Evolutionary conservation across 306 rosid genomes (phyloP).

Genomic region (Psophocarpus tetragonolobus): DNA sequence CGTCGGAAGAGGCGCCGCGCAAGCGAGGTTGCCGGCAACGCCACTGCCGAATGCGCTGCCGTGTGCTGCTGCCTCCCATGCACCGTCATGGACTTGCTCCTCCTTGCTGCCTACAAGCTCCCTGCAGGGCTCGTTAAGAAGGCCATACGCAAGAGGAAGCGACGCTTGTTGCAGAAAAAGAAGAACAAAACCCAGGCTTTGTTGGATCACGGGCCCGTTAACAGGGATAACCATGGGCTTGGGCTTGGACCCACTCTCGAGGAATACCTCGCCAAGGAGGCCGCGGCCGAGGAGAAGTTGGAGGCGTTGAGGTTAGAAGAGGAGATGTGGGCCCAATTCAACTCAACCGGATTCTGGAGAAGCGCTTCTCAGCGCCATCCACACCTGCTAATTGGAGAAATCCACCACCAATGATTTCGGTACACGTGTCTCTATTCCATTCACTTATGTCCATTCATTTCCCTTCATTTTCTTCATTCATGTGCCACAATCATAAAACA

Average conservation of each 20-base stretch:
- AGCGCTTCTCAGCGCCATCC: constrained; percentile 42
- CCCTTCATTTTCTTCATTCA: no score
- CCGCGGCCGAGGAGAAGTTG: not conserved
- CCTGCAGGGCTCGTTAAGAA: constrained; percentile 63
- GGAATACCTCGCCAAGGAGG: not conserved
- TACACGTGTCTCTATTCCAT: not conserved
- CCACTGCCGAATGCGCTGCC: constrained; percentile 79
- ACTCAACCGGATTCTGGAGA: constrained; percentile 72
- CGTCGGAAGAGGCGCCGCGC: constrained; percentile 11
- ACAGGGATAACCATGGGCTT: not conserved
- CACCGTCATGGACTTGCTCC: constrained; percentile 58
- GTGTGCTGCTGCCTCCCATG: constrained; percentile 76
- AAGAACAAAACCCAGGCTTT: not conserved
- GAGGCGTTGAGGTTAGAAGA: constrained; percentile 44
- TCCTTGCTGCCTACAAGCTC: constrained; percentile 55
- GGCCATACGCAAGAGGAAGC: constrained; percentile 42
- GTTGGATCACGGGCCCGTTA: constrained; percentile 5
- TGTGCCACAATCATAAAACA: no score
- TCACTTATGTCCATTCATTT: not conserved
- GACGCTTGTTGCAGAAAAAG: not conserved
- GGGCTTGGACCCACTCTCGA: constrained; percentile 8
- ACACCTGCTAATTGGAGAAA: not conserved
- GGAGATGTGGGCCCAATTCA: constrained; percentile 63
- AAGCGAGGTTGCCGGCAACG: constrained; percentile 65
- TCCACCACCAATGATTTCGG: not conserved